A percentile compares a stretch with the other conserved stretches of the same genome.
phyloP scores from a whole-genome alignment of 768 basidiomycete genomes.

The Boletus vinaceobasis region DNA sequence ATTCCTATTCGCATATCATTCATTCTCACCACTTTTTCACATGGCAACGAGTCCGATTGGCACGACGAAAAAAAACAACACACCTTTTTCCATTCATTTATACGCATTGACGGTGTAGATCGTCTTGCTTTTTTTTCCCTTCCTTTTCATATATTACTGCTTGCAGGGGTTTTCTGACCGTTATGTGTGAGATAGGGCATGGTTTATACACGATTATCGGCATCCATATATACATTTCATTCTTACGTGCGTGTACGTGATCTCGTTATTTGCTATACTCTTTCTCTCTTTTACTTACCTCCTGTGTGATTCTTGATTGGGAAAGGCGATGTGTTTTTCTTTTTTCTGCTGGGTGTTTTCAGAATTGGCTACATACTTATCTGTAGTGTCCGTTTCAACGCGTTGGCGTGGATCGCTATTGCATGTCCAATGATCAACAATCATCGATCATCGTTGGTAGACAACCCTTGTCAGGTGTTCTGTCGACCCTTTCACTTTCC shows the following conservation, averaged over 20 bases:
- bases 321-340: not conserved
- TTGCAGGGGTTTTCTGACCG: conserved; percentile 11
- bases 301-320: not conserved
- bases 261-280: conserved; percentile 2
- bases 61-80: conserved; percentile 7
- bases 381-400: not conserved
- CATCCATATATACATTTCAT: conserved; percentile 5
- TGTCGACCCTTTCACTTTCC: not conserved
- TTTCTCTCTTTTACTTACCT: not conserved
- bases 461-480: not conserved
- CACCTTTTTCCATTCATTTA: not conserved
- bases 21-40: not conserved
- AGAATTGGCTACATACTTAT: not conserved
- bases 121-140: not conserved
- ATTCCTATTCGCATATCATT: conserved; percentile 13
- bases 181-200: conserved; percentile 16
- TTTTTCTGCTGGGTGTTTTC: not conserved
- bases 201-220: conserved; percentile 7
- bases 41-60: conserved; percentile 4
- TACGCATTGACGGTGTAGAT: conserved; percentile 13
- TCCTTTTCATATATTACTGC: not conserved
- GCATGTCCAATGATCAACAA: not conserved
- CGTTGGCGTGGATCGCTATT: not conserved
- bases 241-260: not conserved
- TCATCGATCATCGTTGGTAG: not conserved